Base-by-base conservation (phyloP, 345 rosid genomes). In the Aquilaria yunnanensis region DNA sequence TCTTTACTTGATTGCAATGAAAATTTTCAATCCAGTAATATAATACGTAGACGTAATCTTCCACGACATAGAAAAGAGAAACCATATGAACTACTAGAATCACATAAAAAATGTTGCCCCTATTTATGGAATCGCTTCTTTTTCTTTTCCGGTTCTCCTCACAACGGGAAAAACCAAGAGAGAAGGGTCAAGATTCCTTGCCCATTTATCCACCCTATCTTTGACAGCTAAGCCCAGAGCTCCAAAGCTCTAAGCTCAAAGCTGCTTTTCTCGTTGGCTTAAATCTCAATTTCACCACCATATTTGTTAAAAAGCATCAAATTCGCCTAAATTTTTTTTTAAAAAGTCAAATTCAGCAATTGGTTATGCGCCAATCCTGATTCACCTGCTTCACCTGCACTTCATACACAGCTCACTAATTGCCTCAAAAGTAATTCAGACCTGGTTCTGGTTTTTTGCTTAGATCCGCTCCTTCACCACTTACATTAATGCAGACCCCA, bases 121-220 rank as follows among this genome's bases (percentile, higher is more conserved):
- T 37, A 3, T 37, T 37, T 37, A 37, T 73, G 66, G 64, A 67
- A 65, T 70, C 60, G 59, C 71, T 34, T 62, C 64, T 41, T 67
- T 75, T 76, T 78, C 83, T 67, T 79, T 78, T 66, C 46, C 48
- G 8, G 43, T 37, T 13, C 32, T 52, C 51, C 64, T 69, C 74
- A 57, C 62, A 14, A 9, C 6, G 16, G 61, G 64, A 63, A 67
- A 54, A 47, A 37, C 43, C 43, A 3, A 55, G 66, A 66, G 48
- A 56, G 51, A 64, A 59, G 62, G 62, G 73, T 71, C 76, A 71
- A 82, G 80, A 80, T 83, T 80, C 87, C 82, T 80, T 71, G 69
- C 74, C 77, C 77, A 66, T 51, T 63, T 72, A 60, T 71, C 67
- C 43, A 64, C 74, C 67, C 70, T 56, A 63, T 47, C 70, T 47